Base-by-base conservation (phyloP, 345 rosid species). In the Sonneratia alba region DNA sequence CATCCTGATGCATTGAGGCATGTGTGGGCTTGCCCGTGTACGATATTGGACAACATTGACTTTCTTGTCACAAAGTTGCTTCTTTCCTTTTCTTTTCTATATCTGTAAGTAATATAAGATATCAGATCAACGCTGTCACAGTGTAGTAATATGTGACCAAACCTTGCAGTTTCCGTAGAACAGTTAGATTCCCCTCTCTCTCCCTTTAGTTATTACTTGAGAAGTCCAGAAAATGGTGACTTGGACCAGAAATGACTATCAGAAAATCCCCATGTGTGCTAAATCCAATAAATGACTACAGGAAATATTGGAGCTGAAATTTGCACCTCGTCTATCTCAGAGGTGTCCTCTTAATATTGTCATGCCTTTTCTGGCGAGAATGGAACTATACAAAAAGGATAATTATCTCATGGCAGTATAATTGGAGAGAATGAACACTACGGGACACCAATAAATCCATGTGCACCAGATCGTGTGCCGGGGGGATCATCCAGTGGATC, bases 401-500 rank as follows among this genome's bases (percentile, higher is more conserved):
- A 9, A 27, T 27, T 27, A 24, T 62, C 18, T 62, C 53, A 47
- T 71, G 72, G 77, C 84, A 91, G 97, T 75, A 90, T 94, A 66
- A 75, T 86, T 70, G 98, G 97, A 67, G 96, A 87, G 81, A 94
- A 91, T 79, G 82, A 66, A 40, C 97, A 94, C 71, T 91, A 91
- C 18, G 96, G 96, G 55, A 91, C 98, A 37, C 98, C 98, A 36
- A 74, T 7, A 73, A 94, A 94, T 77, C 98, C 95, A n/a, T 78
- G 84, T 83, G 91, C 92, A 76, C 79, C 77, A 0, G 89, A 83
- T 74, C 82, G 91, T 10, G 88, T 90, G n/a, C 96, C 97, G 32
- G 98, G 95, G 42, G 98, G 98, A 77, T 94, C 98, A 66, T 94
- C 97, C 6, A 94, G 97, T 80, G 98, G 98, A 55, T 94, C 97